Conservation (phyloP, 2,329 filamentous ascomycete genomes). For the Colletotrichum tropicicola region DNA sequence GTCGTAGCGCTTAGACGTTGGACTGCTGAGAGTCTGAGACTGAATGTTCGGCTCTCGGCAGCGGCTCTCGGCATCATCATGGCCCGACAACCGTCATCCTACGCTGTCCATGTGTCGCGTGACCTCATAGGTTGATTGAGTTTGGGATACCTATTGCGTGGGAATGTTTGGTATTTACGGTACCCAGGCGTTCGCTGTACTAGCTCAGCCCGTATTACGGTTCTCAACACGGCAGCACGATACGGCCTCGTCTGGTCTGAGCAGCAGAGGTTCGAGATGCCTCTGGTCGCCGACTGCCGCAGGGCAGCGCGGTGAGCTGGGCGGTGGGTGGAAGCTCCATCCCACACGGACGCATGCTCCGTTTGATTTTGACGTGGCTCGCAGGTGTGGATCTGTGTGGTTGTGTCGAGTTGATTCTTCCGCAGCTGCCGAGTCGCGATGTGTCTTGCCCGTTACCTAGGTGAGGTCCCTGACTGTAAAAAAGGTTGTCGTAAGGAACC, state of each 20-base stretch:
- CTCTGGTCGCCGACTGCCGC: neutral
- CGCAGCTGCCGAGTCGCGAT: neutral
- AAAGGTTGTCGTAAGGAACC: neutral
- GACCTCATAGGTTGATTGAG: neutral
- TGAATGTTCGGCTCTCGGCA: neutral
- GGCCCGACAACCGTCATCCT: neutral
- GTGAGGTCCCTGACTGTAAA: too few species aligned
- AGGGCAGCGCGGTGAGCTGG: neutral
- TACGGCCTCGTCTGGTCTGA: too few species aligned
- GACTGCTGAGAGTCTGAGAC: too few species aligned
- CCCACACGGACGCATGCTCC: neutral
- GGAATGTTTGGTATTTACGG: too few species aligned
- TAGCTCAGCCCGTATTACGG: too few species aligned
- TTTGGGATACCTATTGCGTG: too few species aligned
- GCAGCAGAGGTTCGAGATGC: neutral
- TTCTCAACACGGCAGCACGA: too few species aligned
- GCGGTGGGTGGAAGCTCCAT: too few species aligned
- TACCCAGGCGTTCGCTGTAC: too few species aligned
- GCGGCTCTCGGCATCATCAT: neutral
- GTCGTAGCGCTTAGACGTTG: too few species aligned
- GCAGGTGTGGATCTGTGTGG: neutral
- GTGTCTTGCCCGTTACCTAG: too few species aligned
- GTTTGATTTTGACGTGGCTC: neutral
- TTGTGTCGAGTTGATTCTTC: too few species aligned
- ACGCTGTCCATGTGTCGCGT: neutral